Percentiles rank a stretch among this genome's conserved stretches.
These are phyloP conservation scores for Yamadazyma atlantica DNA, from an alignment of 1,139 yeast species.

Conservation along the genomic window DNA sequence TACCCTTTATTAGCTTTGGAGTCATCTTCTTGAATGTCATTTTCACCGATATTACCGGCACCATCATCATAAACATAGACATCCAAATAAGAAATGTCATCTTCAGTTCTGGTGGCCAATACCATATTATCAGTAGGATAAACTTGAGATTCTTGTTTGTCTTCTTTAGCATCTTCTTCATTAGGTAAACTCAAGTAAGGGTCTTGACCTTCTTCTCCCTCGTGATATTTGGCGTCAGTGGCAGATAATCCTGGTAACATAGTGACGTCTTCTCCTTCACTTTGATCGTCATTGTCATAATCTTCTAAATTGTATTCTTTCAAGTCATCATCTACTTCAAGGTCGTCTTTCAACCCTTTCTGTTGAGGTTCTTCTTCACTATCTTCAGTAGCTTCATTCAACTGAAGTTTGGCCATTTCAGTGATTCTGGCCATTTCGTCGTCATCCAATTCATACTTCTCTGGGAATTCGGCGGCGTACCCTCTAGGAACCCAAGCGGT, in stretches of 20 bases:
- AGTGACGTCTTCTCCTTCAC: constrained; percentile 51
- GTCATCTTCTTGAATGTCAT: constrained; percentile 63
- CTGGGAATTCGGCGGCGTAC: constrained; percentile 89
- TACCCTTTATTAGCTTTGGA: constrained; percentile 67
- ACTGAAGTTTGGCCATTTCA: constrained; percentile 78
- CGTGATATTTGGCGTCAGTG: constrained; percentile 49
- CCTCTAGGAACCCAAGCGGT: constrained; percentile 98
- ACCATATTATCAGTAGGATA: constrained; percentile 89
- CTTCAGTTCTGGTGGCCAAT: constrained; percentile 93
- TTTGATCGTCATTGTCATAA: constrained; percentile 64
- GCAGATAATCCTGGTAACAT: constrained; percentile 73
- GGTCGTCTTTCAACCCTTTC: constrained; percentile 43
- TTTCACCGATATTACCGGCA: constrained; percentile 74
- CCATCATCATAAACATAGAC: constrained; percentile 95
- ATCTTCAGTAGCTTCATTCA: constrained; percentile 70
- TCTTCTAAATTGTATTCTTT: constrained; percentile 85
- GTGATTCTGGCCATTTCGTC: constrained; percentile 91
- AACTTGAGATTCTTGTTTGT: constrained; percentile 79
- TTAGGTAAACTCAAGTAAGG: constrained; percentile 77
- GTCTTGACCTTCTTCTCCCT: constrained; percentile 59
- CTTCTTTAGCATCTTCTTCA: constrained; percentile 64
- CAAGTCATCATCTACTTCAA: constrained; percentile 75
- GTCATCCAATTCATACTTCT: constrained; percentile 82
- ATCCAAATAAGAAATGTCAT: constrained; percentile 87
- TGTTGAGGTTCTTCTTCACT: constrained; percentile 29